A percentile compares a stretch with the other conserved stretches of the same genome.
Evolutionary conservation across 108 stramenopile species (phyloP).

Genomic region (Cyclotella sp.): DNA sequence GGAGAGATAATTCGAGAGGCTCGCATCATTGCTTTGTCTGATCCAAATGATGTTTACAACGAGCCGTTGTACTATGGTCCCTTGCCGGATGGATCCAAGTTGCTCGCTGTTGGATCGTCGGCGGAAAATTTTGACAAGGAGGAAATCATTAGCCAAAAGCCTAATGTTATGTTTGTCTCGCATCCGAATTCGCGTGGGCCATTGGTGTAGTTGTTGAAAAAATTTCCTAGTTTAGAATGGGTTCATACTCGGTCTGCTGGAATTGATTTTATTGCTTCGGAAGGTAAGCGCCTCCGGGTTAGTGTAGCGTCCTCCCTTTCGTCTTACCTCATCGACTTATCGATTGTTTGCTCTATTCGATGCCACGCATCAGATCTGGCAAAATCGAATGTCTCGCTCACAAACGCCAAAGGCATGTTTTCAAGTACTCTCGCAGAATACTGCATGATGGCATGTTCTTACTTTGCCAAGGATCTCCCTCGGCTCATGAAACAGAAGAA

Average conservation of each 20-base stretch:
- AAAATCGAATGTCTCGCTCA: slow-evolving; percentile 57
- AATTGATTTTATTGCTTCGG: slow-evolving; percentile 71
- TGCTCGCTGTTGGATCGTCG: slow-evolving; percentile 63
- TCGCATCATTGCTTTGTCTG: slow-evolving; percentile 63
- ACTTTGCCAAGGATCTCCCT: slow-evolving; percentile 94
- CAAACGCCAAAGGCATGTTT: slow-evolving; percentile 93
- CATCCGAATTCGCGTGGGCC: slow-evolving; percentile 64
- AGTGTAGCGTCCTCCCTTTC: too few relatives aligned
- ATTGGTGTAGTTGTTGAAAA: slow-evolving; percentile 58
- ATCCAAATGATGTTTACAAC: slow-evolving; percentile 67
- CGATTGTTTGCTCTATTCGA: neutral
- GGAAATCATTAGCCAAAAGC: slow-evolving; percentile 45
- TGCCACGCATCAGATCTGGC: slow-evolving; percentile 21
- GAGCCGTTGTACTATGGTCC: slow-evolving; percentile 57
- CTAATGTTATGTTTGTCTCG: slow-evolving; percentile 80
- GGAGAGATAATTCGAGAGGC: slow-evolving; percentile 58
- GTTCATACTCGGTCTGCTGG: slow-evolving; percentile 87
- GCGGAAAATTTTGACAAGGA: slow-evolving; percentile 69
- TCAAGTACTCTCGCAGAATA: slow-evolving; percentile 91
- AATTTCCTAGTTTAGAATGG: slow-evolving; percentile 75
- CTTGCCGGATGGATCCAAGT: slow-evolving; percentile 63
- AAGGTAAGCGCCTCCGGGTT: slow-evolving; percentile 12
- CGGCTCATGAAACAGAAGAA: slow-evolving; percentile 79
- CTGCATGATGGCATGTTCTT: slow-evolving; percentile 82
- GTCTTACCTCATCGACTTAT: neutral